Base-by-base conservation (phyloP, 805 yeast genomes). In the Clavispora santaluciae region DNA sequence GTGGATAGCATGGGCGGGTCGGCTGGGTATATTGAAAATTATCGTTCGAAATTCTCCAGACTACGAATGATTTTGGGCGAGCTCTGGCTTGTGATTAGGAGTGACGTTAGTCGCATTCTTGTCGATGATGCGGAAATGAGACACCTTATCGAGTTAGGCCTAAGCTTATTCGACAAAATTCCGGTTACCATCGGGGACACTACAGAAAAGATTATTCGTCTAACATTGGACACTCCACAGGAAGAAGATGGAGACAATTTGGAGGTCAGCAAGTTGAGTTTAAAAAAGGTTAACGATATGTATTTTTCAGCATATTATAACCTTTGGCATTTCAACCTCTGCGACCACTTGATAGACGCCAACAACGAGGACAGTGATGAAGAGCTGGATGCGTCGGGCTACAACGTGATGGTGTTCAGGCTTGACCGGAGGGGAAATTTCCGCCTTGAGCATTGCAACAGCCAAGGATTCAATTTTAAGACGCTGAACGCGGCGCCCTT, bases 291-390 rank as follows among this genome's bases (percentile, higher is more conserved):
- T 41, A 81, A 80, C 56, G 87, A 83, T 53, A 62, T 73, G 29
- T 78, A 80, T 49, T 77, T 79, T 55, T 68, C 75, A 12, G 78
- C 88, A 1, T 83, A 80, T 60, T 81, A 80, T 54, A 80, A 81
- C 52, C 70, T 81, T 42, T 85, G 95, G 95, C 87, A 85, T 58
- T 81, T 80, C 58, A 83, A 83, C 51, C 63, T 85, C 34, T 77
- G 88, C 51, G 91, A 84, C 55, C 71, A 55, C 36, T 21, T 10
- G 41, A 48, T 29, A 42, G 17, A 9, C 11, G 16, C 15, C 17
- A 36, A 31, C 16, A 30, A 38, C 23, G 36, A 22, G 2, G 28
- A 21, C n/a, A 11, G 15, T 16, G 38, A 28, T 8, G 33, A 31
- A 21, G 31, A 22, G 17, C 15, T 3, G 7, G 41, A 17, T 22